A percentile compares a stretch with the other conserved stretches of the same genome.
Evolutionary conservation across 768 basidiomycete species (phyloP).

Genomic region (Pisolithus albus): DNA sequence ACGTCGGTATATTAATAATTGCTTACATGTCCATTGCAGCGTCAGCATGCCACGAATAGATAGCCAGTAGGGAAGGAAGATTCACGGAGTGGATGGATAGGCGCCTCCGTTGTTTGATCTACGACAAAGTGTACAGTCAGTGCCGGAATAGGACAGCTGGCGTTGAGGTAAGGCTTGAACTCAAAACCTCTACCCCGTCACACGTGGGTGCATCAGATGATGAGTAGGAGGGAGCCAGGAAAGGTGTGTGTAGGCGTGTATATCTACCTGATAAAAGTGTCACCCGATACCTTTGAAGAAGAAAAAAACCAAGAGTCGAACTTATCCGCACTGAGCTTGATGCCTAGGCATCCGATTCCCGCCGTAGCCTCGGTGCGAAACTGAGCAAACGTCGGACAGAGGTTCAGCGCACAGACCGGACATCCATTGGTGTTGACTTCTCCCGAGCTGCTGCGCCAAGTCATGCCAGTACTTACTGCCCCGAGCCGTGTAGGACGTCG

Average conservation of each 20-base stretch:
- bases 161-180: conserved; percentile 75
- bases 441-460: too few species aligned
- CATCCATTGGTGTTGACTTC: conserved; percentile 63
- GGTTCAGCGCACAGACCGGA: conserved; percentile 32
- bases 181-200: conserved; percentile 66
- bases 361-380: background rate
- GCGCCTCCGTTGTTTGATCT: conserved; percentile 55
- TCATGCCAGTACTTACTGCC: conserved; percentile 23
- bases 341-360: conserved; percentile 48
- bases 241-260: conserved; percentile 3
- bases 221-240: conserved; percentile 1
- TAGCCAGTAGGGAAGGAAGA: background rate
- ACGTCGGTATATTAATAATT: background rate
- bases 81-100: conserved; percentile 66
- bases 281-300: conserved; percentile 76
- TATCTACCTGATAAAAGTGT: conserved; percentile 49
- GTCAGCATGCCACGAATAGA: conserved; percentile 6
- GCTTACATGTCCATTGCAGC: conserved; percentile 65
- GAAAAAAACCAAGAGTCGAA: conserved; percentile 68
- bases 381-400: conserved; percentile 33
- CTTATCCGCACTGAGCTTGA: conserved; percentile 69
- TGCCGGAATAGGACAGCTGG: conserved; percentile 77
- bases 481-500: conserved; percentile 8
- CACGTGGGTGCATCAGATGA: background rate
- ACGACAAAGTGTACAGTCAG: conserved; percentile 85